Conservation (phyloP, 208 protist species). For the Trypanosoma cruzi region DNA sequence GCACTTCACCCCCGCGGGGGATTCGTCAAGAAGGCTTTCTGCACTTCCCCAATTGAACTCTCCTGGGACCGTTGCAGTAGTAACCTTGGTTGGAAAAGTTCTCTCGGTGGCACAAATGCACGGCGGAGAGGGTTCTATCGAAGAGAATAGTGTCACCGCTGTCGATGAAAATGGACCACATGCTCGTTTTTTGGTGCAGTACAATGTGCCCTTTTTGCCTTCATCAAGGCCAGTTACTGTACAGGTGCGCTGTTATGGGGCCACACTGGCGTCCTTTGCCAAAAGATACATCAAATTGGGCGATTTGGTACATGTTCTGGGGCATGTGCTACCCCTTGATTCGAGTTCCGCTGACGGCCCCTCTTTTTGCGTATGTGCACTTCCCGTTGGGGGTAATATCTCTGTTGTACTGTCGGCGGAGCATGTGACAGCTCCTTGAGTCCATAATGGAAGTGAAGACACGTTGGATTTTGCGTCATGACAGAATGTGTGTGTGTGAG, state of each 20-base stretch:
- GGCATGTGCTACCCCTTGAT: conserved; percentile 56
- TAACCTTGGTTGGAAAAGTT: conserved; percentile 68
- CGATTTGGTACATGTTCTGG: conserved; percentile 84
- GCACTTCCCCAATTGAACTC: conserved; percentile 39
- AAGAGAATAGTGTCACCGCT: conserved; percentile 7
- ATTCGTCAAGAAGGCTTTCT: conserved; percentile 39
- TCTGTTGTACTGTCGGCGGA: conserved; percentile 51
- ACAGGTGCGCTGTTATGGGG: conserved; percentile 60
- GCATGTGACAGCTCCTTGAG: conserved; percentile 3
- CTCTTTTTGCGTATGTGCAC: conserved; percentile 53
- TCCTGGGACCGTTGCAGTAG: conserved; percentile 57
- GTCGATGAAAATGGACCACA: conserved; percentile 25
- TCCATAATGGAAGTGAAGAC: not conserved
- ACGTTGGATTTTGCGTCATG: not conserved
- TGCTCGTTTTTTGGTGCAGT: conserved; percentile 59
- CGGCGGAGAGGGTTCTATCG: conserved; percentile 10
- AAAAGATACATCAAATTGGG: conserved; percentile 44
- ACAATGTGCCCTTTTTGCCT: conserved; percentile 58
- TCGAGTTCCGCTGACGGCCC: conserved; percentile 10
- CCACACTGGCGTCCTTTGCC: conserved; percentile 61
- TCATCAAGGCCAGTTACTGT: conserved; percentile 31
- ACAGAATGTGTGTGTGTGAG: not conserved
- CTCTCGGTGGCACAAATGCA: conserved; percentile 18
- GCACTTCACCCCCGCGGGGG: conserved; percentile 53
- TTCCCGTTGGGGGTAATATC: conserved; percentile 81